phyloP scores from a whole-genome alignment of 139 green algal genomes.

The Chlamydomonas eustigma region DNA sequence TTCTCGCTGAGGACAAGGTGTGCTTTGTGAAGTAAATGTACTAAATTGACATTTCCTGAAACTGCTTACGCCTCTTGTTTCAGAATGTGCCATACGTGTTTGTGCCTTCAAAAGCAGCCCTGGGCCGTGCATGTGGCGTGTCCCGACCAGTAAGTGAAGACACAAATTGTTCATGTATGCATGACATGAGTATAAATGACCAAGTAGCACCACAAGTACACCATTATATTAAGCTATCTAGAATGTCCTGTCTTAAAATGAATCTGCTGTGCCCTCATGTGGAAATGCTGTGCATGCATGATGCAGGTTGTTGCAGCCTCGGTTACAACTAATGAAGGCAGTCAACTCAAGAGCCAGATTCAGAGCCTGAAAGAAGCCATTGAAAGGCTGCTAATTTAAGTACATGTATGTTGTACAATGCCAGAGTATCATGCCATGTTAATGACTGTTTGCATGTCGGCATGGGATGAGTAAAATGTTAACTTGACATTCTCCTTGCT shows the following conservation, averaged over 20 bases:
- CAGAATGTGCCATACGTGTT: conserved; percentile 99
- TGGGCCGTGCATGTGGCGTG: conserved; percentile 96
- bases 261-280: no score
- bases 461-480: no score
- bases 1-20: conserved; percentile 98
- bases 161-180: no score
- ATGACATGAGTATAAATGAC: no score
- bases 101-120: conserved; percentile 93
- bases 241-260: no score
- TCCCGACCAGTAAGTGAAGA: conserved; percentile 67
- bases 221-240: no score
- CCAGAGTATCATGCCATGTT: neutral
- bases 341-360: conserved; percentile 95
- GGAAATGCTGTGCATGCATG: no score
- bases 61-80: conserved; percentile 1
- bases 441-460: no score
- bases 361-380: conserved; percentile 75
- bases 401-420: neutral
- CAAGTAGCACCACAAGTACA: no score
- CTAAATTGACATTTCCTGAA: neutral
- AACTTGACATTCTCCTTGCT: no score
- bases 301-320: conserved; percentile 80
- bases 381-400: conserved; percentile 18
- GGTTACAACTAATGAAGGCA: conserved; percentile 97
- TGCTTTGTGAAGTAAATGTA: neutral